phyloP scores from a whole-genome alignment of 805 yeast species.

The Candida coquimbonensis region DNA sequence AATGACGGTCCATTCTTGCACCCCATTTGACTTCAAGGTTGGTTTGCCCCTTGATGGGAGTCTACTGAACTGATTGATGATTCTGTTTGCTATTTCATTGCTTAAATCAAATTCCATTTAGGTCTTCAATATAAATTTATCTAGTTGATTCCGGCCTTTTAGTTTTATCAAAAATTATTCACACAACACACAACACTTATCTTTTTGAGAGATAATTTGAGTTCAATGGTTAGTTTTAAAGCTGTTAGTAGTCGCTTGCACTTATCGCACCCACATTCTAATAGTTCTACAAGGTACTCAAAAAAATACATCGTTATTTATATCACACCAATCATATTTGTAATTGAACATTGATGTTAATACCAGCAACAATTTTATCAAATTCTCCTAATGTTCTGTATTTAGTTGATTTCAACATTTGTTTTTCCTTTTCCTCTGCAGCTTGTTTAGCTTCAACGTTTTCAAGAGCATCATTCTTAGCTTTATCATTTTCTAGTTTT shows the following conservation, averaged over 20 bases:
- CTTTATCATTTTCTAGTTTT: constrained; percentile 52
- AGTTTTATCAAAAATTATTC: too few relatives aligned
- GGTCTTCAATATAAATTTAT: too few relatives aligned
- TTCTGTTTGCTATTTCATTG: background rate
- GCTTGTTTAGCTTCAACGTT: constrained; percentile 34
- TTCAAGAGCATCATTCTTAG: constrained; percentile 44
- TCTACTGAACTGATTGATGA: constrained; percentile 2
- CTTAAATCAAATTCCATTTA: too few relatives aligned
- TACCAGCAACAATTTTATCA: constrained; percentile 39
- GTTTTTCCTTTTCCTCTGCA: constrained; percentile 39
- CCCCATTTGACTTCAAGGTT: constrained; percentile 50
- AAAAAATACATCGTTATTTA: constrained; percentile 27
- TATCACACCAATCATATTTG: constrained; percentile 26
- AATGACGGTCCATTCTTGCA: constrained; percentile 75
- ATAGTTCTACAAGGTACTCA: background rate
- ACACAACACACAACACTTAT: too few relatives aligned
- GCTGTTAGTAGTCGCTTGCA: too few relatives aligned
- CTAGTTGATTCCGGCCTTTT: too few relatives aligned
- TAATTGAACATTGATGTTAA: too few relatives aligned
- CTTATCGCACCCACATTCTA: too few relatives aligned
- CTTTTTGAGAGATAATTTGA: too few relatives aligned
- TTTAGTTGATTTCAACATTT: constrained; percentile 39
- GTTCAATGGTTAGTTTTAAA: too few relatives aligned
- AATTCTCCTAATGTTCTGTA: constrained; percentile 53
- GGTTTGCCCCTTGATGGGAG: constrained; percentile 50